Evolutionary conservation across 768 basidiomycete species (phyloP).

Genomic region (Chalciporus piperatus): DNA sequence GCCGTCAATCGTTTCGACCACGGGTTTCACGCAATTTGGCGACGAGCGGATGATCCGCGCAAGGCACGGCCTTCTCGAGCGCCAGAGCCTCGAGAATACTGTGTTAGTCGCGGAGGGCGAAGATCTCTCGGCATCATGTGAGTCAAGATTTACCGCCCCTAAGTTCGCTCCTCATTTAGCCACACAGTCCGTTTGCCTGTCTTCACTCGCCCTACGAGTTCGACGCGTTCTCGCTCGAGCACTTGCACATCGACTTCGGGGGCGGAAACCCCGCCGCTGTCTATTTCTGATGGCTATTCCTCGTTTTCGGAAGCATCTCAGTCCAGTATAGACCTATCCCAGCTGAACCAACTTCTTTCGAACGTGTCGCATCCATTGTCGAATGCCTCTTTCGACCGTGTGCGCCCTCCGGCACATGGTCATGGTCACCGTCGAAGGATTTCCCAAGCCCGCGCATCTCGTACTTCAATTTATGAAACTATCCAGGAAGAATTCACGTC

Average conservation of each 20-base stretch:
- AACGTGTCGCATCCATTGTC: conserved; percentile 53
- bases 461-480: conserved; percentile 73
- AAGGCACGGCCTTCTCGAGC: conserved; percentile 56
- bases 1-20: conserved; percentile 64
- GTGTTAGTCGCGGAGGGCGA: conserved; percentile 66
- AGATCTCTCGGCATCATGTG: conserved; percentile 50
- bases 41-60: conserved; percentile 67
- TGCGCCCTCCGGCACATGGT: conserved; percentile 47
- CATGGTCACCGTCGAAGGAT: conserved; percentile 70
- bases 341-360: conserved; percentile 54
- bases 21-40: conserved; percentile 58
- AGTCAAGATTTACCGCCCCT: conserved; percentile 21
- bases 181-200: conserved; percentile 47
- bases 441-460: conserved; percentile 59
- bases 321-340: conserved; percentile 72
- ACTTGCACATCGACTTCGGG: conserved; percentile 69
- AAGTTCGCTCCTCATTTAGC: conserved; percentile 2
- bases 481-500: conserved; percentile 68
- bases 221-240: conserved; percentile 59
- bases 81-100: conserved; percentile 67
- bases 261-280: conserved; percentile 68
- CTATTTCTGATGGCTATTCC: conserved; percentile 65
- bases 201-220: conserved; percentile 57
- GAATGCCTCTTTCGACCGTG: conserved; percentile 38
- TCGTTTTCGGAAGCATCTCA: conserved; percentile 67